phyloP scores from a whole-genome alignment of 495 filamentous ascomycete genomes.

The Tuber melanosporum region DNA sequence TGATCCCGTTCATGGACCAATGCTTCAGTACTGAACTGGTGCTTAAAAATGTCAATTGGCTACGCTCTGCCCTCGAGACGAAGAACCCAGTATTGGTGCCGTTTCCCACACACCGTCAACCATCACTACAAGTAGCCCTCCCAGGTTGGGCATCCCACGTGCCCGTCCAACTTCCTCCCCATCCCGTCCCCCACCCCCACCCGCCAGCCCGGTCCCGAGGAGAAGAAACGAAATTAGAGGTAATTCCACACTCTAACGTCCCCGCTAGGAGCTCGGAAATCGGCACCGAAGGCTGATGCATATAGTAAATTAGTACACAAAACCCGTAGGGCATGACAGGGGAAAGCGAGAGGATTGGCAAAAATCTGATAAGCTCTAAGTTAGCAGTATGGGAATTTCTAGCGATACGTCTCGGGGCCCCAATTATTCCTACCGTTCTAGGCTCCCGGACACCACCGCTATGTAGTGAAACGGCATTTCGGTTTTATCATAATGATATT shows the following conservation, averaged over 20 bases:
- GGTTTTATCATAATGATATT: background rate
- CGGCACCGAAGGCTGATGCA: background rate
- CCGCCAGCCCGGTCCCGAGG: background rate
- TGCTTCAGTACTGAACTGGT: background rate
- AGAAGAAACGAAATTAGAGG: background rate
- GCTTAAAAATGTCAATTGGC: background rate
- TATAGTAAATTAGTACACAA: background rate
- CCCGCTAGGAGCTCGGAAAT: background rate
- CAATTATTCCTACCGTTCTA: background rate
- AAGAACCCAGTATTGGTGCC: background rate
- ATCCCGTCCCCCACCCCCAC: background rate
- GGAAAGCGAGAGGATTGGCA: background rate
- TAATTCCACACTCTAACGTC: background rate
- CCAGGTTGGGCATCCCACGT: background rate
- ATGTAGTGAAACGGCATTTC: background rate
- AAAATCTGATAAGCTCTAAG: background rate
- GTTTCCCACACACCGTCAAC: background rate
- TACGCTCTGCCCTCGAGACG: background rate
- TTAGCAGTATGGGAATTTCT: background rate
- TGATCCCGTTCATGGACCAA: background rate
- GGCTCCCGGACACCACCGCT: background rate
- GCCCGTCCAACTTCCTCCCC: background rate
- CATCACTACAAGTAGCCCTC: background rate
- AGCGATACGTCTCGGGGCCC: background rate
- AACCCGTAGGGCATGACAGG: background rate